Base-by-base conservation (phyloP, 2,329 filamentous ascomycete species). In the Alternaria alternata region DNA sequence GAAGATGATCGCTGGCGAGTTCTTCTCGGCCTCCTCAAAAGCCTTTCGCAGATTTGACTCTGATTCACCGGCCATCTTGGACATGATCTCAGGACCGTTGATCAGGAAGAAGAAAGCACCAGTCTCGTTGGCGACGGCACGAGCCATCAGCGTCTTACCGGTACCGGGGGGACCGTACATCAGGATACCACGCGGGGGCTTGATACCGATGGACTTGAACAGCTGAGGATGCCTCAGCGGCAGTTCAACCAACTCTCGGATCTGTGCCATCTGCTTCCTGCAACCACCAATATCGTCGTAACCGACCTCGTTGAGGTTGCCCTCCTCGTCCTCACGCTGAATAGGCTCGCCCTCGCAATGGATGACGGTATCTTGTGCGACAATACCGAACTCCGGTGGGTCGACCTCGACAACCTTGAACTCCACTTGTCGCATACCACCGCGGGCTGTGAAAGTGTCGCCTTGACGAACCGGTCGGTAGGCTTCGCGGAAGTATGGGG, bases 191-290 rank as follows among this genome's bases (percentile, higher is more conserved):
- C 95, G 93, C 46, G 95, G 95, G 57, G 95, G 95, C 88, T 99
- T 99, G 85, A 99, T 97, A 88, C 95, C 95, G 77, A 99, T 98
- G 41, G 94, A 98, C 87, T 98, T 99, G 91, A 99, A 99, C 51
- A 99, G 91, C 81, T 98, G 95, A 62, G 95, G 95, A 82, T 99
- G 95, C 76, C 95, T 90, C 64, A 99, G 88, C 63, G 95, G 95
- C 71, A 99, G 86, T 86, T 99, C 95, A 68, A 99, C 95, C 86
- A 99, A 89, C 81, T 99, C 95, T 79, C 95, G 92, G 74, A 99
- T 97, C 86, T 99, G 95, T 66, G 95, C 95, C 95, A 99, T 98
- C 84, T 99, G 95, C 85, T 99, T 99, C 78, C 95, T 89, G 88
- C 95, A 98, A 71, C 95, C 95, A 87, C 95, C 95, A 82, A 99